phyloP scores from a whole-genome alignment of 345 rosid species.

The Acer yangbiense region DNA sequence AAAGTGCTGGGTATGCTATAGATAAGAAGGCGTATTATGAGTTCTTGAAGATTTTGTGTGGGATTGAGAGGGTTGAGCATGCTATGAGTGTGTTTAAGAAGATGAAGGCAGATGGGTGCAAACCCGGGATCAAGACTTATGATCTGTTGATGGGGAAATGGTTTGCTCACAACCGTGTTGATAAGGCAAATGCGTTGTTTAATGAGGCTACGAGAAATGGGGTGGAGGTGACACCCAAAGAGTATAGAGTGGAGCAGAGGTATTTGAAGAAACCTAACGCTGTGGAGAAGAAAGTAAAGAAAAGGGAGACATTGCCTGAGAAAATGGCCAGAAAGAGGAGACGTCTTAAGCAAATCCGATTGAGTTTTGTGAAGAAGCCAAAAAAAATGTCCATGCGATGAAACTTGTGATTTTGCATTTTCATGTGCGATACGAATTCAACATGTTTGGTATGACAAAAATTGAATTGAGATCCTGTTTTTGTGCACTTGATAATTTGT shows the following conservation, averaged over 20 bases:
- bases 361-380: slow-evolving; percentile 93
- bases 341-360: slow-evolving; percentile 72
- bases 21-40: slow-evolving; percentile 69
- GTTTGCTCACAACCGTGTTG: slow-evolving; percentile 67
- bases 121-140: slow-evolving; percentile 79
- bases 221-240: slow-evolving; percentile 68
- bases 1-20: slow-evolving; percentile 66
- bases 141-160: slow-evolving; percentile 81
- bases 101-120: slow-evolving; percentile 77
- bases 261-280: slow-evolving; percentile 64
- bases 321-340: slow-evolving; percentile 91
- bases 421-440: neutral
- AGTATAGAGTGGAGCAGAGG: slow-evolving; percentile 62
- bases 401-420: slow-evolving; percentile 21
- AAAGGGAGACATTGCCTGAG: slow-evolving; percentile 94
- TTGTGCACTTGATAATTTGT: neutral
- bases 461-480: slow-evolving; percentile 6
- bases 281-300: slow-evolving; percentile 60
- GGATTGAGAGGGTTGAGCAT: slow-evolving; percentile 96
- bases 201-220: slow-evolving; percentile 71
- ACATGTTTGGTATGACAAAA: neutral
- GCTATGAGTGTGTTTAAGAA: slow-evolving; percentile 76
- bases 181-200: slow-evolving; percentile 73
- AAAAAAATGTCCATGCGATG: slow-evolving; percentile 51
- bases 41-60: slow-evolving; percentile 78